Conservation (phyloP, 331 rosid genomes). For the Pyrus hybrid region DNA sequence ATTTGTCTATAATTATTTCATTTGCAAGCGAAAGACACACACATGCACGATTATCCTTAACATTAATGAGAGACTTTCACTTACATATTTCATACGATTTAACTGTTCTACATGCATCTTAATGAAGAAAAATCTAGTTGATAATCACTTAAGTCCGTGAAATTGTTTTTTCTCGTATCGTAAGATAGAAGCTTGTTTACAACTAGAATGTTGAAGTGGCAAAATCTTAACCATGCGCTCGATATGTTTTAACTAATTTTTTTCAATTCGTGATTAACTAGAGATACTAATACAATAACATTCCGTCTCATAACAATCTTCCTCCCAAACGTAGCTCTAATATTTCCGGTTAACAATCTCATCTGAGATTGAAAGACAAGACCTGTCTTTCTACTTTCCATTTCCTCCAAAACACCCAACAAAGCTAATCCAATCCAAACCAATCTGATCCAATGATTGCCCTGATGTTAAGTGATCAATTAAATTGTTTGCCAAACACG, state of each 20-base stretch:
- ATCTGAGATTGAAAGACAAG: background rate
- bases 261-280: too few relatives aligned
- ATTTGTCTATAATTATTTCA: background rate
- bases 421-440: background rate
- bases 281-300: background rate
- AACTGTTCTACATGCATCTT: too few relatives aligned
- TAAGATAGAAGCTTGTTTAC: too few relatives aligned
- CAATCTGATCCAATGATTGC: background rate
- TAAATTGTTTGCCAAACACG: background rate
- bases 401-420: background rate
- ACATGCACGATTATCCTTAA: background rate
- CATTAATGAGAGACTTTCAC: background rate
- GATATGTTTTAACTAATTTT: too few relatives aligned
- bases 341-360: background rate
- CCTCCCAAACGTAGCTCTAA: background rate
- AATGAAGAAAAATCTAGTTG: background rate
- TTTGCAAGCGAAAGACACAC: background rate
- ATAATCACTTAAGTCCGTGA: background rate
- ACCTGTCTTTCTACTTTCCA: background rate
- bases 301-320: too few relatives aligned
- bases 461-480: background rate
- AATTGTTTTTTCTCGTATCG: background rate
- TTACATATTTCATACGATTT: too few relatives aligned
- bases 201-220: too few relatives aligned
- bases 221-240: accelerated